Evolutionary conservation across 805 yeast species (phyloP).

Genomic region (Kluyveromyces aestuarii): DNA sequence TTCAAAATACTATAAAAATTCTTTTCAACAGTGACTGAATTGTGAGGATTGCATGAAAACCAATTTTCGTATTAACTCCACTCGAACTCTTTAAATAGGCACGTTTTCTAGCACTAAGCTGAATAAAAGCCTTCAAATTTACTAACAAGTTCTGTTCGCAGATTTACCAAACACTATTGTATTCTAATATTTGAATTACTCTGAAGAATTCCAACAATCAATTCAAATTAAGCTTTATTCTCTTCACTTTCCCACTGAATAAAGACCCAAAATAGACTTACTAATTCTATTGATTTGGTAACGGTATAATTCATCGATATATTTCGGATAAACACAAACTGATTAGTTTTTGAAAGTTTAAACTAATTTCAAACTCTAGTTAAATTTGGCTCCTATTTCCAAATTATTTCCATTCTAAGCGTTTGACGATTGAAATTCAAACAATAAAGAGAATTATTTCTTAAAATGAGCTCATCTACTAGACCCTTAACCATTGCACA

Average conservation of each 20-base stretch:
- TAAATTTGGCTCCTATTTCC: background rate
- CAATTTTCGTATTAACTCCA: too few species aligned
- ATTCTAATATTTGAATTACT: background rate
- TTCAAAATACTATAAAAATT: too few species aligned
- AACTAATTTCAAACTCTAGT: background rate
- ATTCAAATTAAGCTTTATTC: background rate
- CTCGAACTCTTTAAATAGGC: background rate
- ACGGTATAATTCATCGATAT: background rate
- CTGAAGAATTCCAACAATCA: background rate
- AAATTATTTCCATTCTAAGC: too few species aligned
- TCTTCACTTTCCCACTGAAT: background rate
- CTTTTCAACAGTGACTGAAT: too few species aligned
- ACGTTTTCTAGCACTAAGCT: background rate
- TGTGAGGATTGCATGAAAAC: too few species aligned
- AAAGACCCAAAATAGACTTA: background rate
- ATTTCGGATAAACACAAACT: background rate
- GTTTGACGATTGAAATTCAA: background rate
- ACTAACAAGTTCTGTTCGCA: background rate
- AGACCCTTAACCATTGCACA: conserved; percentile 81
- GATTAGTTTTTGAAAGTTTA: background rate
- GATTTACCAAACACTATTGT: background rate
- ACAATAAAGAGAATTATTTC: background rate
- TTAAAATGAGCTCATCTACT: conserved; percentile 30
- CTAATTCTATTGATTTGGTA: background rate
- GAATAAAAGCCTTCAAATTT: background rate